These are phyloP conservation scores for Vitis vinifera DNA, from an alignment of 164 flowering plant species.

Conservation along the genomic window DNA sequence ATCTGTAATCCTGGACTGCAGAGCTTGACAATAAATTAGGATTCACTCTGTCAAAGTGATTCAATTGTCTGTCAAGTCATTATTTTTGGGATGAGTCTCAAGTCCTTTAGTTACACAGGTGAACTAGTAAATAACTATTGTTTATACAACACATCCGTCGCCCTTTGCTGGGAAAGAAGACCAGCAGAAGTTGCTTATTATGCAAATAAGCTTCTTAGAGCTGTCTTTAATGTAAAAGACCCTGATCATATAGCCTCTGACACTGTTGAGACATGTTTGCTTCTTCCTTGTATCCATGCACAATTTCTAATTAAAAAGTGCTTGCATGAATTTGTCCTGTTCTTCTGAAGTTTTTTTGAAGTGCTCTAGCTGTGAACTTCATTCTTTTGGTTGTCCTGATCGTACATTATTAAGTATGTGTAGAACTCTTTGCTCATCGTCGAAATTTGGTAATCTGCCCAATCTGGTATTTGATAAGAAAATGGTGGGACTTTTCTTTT, in stretches of 20 bases:
- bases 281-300: background rate
- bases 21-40: background rate
- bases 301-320: background rate
- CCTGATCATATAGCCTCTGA: background rate
- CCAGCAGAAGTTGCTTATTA: background rate
- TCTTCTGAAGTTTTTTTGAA: no score
- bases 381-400: background rate
- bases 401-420: background rate
- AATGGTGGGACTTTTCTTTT: background rate
- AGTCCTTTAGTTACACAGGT: background rate
- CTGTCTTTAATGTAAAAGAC: background rate
- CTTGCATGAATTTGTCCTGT: background rate
- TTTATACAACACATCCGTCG: background rate
- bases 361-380: background rate
- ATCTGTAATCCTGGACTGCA: background rate
- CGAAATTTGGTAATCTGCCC: background rate
- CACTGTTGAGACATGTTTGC: background rate
- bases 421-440: background rate
- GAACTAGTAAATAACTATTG: background rate
- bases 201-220: background rate
- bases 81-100: conserved; percentile 1
- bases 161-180: background rate
- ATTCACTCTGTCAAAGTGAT: background rate
- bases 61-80: background rate
- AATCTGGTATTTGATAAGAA: background rate